These are phyloP conservation scores for Fusarium hainanense DNA, from an alignment of 2,329 filamentous ascomycete species.

Conservation along the genomic window DNA sequence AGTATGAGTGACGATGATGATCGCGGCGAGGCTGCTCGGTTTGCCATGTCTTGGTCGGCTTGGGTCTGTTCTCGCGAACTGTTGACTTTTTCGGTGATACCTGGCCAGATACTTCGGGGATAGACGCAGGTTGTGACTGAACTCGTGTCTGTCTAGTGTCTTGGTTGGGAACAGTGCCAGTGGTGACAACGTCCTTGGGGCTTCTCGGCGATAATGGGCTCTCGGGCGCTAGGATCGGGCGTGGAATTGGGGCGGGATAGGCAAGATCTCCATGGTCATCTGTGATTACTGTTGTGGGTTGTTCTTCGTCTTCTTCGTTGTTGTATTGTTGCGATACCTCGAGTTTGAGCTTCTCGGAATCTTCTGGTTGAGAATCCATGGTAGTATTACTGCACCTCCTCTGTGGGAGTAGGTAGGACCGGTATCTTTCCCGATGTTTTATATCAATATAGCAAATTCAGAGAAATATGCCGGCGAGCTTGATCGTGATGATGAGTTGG, in stretches of 20 bases:
- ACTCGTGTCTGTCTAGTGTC: slow-evolving; percentile 1
- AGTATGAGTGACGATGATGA: slow-evolving; percentile 11
- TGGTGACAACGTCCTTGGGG: neutral
- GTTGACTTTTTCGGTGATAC: slow-evolving; percentile 6
- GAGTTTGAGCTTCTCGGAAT: slow-evolving; percentile 19
- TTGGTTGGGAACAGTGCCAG: neutral
- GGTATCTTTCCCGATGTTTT: neutral
- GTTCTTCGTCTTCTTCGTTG: slow-evolving; percentile 1
- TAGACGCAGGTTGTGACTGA: slow-evolving; percentile 8
- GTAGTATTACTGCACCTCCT: neutral
- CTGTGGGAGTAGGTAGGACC: neutral
- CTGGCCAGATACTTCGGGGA: neutral
- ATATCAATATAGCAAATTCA: neutral
- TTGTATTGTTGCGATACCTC: slow-evolving; percentile 24
- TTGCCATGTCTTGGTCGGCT: slow-evolving; percentile 37
- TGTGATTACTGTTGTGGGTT: slow-evolving; percentile 21
- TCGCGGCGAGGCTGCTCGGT: slow-evolving; percentile 33
- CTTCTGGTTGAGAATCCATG: slow-evolving; percentile 24
- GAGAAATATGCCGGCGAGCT: neutral
- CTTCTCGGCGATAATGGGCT: slow-evolving; percentile 27
- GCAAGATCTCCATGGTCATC: slow-evolving; percentile 25
- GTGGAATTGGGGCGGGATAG: slow-evolving; percentile 28
- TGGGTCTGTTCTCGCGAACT: slow-evolving; percentile 20
- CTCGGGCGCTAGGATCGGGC: slow-evolving; percentile 22
- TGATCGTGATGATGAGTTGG: neutral